Conservation (phyloP, 495 filamentous ascomycete species). For the Letharia lupina region DNA sequence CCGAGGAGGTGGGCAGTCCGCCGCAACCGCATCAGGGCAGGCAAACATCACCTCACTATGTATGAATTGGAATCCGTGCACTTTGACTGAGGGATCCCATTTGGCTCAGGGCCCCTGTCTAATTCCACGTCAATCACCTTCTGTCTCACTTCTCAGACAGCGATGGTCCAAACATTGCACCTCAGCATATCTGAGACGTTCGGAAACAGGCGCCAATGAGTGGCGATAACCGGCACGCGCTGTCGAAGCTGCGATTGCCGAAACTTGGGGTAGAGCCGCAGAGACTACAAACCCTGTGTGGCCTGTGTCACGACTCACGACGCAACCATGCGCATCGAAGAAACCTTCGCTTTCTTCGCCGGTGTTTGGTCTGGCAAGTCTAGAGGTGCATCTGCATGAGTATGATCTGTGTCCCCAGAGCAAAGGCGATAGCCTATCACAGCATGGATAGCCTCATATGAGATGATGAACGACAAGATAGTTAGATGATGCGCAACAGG, state of each 20-base stretch:
- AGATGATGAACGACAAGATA: background rate
- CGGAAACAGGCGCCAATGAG: background rate
- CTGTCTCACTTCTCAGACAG: background rate
- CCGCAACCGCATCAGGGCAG: background rate
- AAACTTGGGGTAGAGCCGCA: conserved; percentile 1
- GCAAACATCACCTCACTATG: background rate
- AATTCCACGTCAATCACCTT: background rate
- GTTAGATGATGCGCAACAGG: background rate
- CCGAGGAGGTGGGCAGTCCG: background rate
- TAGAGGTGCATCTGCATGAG: background rate
- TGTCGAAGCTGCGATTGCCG: conserved; percentile 2
- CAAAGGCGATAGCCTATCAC: background rate
- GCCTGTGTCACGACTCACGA: background rate
- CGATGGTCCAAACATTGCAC: background rate
- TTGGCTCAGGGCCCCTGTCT: background rate
- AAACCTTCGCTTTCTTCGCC: background rate
- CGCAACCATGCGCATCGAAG: background rate
- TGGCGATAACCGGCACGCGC: background rate
- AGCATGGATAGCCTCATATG: background rate
- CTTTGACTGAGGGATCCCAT: background rate
- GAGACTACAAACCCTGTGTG: background rate
- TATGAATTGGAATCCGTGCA: background rate
- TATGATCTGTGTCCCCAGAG: background rate
- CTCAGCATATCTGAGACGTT: background rate
- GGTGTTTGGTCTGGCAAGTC: background rate